Base-by-base conservation (phyloP, 2,329 filamentous ascomycete genomes). In the Cryphonectria nitschkei region DNA sequence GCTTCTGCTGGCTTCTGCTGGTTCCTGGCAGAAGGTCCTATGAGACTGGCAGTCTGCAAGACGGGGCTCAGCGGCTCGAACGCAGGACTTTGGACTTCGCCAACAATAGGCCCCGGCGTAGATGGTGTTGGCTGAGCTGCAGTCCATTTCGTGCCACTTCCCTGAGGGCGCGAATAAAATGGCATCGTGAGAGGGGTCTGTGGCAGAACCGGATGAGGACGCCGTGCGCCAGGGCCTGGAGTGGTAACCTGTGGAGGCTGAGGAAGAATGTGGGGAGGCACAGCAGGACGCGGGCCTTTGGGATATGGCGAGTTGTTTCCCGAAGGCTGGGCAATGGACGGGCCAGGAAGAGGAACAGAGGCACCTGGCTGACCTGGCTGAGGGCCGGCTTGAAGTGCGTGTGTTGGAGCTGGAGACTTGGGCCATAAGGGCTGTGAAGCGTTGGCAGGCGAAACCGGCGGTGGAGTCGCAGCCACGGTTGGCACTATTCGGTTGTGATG, bases 41-140 rank as follows among this genome's bases (percentile, higher is more conserved):
- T 39, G 72, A 83, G 72, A 22, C 81, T 80, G 46, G 81, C 78
- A 64, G 81, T 77, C 41, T 79, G 79, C 60, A 80, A 77, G 1
- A 87, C 81, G 2, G 89, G 89, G 73, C 88, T 91, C 4, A 90
- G 80, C 0, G 88, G 88, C 74, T 91, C 89, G 70, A 82, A 85
- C 3, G 84, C 83, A 2, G 89, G 89, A 70, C 87, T 87, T 46
- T 83, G 82, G 22, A 82, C 78, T 63, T 84, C 83, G 65, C 80
- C 82, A 63, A 80, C 77, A 16, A 76, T 78, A 39, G 75, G 75
- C 4, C 79, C 78, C 1, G 89, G 89, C 1, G 89, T 91, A 5
- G 88, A 88, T 4, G 87, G 86, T 0, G 87, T 89, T 8, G 87
- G 84, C 6, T 77, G 75, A 43, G 82, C 83, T 22, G 85, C 81